A percentile compares a stretch with the other conserved stretches of the same genome.
Evolutionary conservation across 345 rosid genomes (phyloP).

Genomic region (Moricandia arvensis): DNA sequence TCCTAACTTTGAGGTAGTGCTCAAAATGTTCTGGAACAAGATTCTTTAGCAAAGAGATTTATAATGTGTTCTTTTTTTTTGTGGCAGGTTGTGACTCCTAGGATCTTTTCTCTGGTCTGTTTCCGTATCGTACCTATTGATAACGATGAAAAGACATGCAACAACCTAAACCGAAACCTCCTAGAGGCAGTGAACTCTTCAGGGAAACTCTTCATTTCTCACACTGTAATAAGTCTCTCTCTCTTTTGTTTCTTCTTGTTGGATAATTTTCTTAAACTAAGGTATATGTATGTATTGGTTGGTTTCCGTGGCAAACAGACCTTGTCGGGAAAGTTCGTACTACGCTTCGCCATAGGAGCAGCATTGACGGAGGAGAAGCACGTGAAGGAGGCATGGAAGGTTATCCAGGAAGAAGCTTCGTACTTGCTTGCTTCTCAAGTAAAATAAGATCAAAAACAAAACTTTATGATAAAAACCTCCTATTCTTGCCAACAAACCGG

Average conservation of each 20-base stretch:
- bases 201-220: constrained; percentile 77
- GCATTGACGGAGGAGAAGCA: constrained; percentile 88
- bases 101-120: constrained; percentile 74
- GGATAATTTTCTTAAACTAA: not conserved
- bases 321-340: constrained; percentile 57
- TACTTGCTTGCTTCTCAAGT: constrained; percentile 40
- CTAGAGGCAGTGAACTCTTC: constrained; percentile 76
- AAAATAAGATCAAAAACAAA: not conserved
- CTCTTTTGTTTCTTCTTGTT: not conserved
- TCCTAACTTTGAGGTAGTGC: constrained; percentile 68
- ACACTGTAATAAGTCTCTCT: constrained; percentile 62
- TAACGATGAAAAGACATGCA: constrained; percentile 45
- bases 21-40: not conserved
- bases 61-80: not conserved
- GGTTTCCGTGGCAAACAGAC: constrained; percentile 42
- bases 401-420: constrained; percentile 62
- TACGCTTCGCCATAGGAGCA: constrained; percentile 82
- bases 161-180: constrained; percentile 54
- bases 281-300: not conserved
- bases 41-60: not conserved
- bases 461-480: not conserved
- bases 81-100: constrained; percentile 69
- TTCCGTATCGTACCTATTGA: constrained; percentile 53
- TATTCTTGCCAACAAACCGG: constrained; percentile 13
- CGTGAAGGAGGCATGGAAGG: constrained; percentile 72